phyloP scores from a whole-genome alignment of 108 stramenopile genomes.

The Cylindrotheca fusiformis region DNA sequence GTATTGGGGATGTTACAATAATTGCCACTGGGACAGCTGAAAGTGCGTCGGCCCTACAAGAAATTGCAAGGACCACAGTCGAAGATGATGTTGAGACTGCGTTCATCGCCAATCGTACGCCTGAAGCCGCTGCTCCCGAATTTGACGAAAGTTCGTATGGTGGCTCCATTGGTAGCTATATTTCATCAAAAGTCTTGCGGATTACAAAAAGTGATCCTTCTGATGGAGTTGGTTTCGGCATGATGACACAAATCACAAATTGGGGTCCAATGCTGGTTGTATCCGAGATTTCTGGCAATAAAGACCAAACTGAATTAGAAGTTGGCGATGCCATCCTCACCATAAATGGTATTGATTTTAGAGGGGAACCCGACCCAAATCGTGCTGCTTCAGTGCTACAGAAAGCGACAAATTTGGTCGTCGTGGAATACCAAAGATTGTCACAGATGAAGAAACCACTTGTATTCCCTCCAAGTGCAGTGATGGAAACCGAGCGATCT shows the following conservation, averaged over 20 bases:
- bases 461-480: background rate
- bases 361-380: conserved; percentile 9
- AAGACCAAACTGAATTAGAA: conserved; percentile 10
- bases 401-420: conserved; percentile 3
- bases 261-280: conserved; percentile 19
- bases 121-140: background rate
- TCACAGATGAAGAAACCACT: background rate
- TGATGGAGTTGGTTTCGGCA: background rate
- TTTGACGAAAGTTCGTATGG: conserved; percentile 13
- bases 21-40: background rate
- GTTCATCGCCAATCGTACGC: background rate
- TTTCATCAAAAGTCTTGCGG: background rate
- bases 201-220: background rate
- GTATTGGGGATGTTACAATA: conserved; percentile 7
- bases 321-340: conserved; percentile 24
- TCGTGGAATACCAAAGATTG: conserved; percentile 8
- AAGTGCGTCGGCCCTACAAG: background rate
- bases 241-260: background rate
- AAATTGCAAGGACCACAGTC: background rate
- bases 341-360: conserved; percentile 21
- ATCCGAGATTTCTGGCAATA: conserved; percentile 4
- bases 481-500: background rate
- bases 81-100: background rate
- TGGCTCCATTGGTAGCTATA: conserved; percentile 3
- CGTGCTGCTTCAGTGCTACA: conserved; percentile 6